phyloP scores from a whole-genome alignment of 805 yeast species.

The Candida maesae region DNA sequence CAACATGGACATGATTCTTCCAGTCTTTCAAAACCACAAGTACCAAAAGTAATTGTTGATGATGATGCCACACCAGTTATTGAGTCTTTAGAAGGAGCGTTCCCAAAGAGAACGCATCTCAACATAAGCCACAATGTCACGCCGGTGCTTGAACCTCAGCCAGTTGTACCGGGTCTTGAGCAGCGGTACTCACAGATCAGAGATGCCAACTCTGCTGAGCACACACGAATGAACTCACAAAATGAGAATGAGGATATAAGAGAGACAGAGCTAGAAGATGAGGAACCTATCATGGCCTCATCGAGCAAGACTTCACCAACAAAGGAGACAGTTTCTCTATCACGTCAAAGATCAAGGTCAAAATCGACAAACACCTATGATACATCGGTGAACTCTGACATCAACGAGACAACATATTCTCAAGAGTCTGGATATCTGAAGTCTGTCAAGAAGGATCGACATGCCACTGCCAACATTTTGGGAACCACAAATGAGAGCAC shows the following conservation, averaged over 20 bases:
- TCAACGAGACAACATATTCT: constrained; percentile 20
- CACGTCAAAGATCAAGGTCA: constrained; percentile 6
- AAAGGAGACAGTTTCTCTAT: neutral
- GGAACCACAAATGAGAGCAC: neutral
- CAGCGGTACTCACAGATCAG: constrained; percentile 1
- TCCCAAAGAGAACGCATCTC: neutral
- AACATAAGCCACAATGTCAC: constrained; percentile 17
- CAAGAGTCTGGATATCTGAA: constrained; percentile 36
- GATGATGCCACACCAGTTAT: constrained; percentile 13
- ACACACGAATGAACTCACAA: neutral
- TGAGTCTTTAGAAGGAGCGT: neutral
- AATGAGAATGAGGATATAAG: neutral
- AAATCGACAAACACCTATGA: constrained; percentile 8
- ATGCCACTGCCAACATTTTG: constrained; percentile 48
- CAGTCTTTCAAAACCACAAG: neutral
- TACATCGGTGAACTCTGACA: constrained; percentile 13
- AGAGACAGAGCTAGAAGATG: constrained; percentile 1
- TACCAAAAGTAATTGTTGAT: constrained; percentile 1
- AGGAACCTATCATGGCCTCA: constrained; percentile 1
- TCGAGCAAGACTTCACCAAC: constrained; percentile 1
- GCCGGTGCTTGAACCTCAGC: constrained; percentile 12
- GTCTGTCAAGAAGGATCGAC: constrained; percentile 60
- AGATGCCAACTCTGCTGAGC: neutral
- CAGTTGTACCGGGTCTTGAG: constrained; percentile 1
- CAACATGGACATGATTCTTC: neutral